Base-by-base conservation (phyloP, 768 basidiomycete genomes). In the Psilocybe subaeruginosa region DNA sequence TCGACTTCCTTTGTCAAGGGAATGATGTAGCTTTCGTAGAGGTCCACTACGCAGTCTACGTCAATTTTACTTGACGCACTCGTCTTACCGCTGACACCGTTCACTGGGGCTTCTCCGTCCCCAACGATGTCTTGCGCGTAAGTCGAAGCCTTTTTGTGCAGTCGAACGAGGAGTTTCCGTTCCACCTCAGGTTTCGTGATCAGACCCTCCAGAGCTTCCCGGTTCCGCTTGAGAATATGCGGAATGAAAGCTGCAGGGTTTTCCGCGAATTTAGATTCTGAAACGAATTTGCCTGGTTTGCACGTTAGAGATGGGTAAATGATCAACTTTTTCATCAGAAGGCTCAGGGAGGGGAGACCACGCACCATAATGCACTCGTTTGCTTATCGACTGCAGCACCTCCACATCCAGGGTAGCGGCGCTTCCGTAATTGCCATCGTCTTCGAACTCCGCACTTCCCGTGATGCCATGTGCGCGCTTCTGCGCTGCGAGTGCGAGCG, bases 111-210 rank as follows among this genome's bases (percentile, higher is more conserved):
- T 35, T 79, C 80, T 12, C 88, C 89, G 62, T 92, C 89, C 0
- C 84, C 78, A 9, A 85, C 87, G 66, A 98, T 84, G 62, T 97
- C 95, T 64, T 93, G 90, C 0, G 95, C 96, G 62, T 89, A 89
- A 1, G 81, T 87, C 5, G 78, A 78, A 1, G 89, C 87, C 73
- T 99, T 99, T 77, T 93, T 96, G 55, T 85, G 86, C 29, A 99
- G 76, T 17, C 97, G 85, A 50, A 84, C 77, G 31, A 99, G 85
- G 2, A 99, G 81, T 58, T 87, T 90, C 16, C 82, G 84, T 71
- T 99, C 97, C 30, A 99, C 95, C 58, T 92, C 97, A 0, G 97
- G 95, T 73, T 99, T 99, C n/a, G 95, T 96, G 71, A 99, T 98
- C 48, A 99, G 78, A 0, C 77, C 88, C 7, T 91, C 93, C 19